Percentiles rank a stretch among this genome's conserved stretches.
These are phyloP conservation scores for Cutaneotrichosporon dermatis DNA, from an alignment of 1,284 basidiomycete species.

Conservation along the genomic window DNA sequence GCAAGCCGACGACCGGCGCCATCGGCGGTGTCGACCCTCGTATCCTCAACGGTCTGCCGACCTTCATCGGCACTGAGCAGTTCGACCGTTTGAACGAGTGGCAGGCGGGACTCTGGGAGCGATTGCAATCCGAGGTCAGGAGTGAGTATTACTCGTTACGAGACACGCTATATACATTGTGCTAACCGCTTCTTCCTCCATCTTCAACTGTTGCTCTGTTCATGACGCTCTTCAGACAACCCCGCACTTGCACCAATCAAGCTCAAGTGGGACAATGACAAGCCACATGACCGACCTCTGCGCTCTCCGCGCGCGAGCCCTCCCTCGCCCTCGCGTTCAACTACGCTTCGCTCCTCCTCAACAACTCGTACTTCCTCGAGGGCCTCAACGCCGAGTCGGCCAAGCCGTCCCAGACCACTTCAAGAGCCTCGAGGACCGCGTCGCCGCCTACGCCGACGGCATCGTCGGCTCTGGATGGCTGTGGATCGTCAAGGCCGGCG, in stretches of 20 bases:
- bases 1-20: constrained; percentile 3
- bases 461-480: constrained; percentile 59
- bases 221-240: constrained; percentile 27
- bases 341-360: constrained; percentile 85
- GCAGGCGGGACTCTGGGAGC: constrained; percentile 45
- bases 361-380: constrained; percentile 93
- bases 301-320: constrained; percentile 65
- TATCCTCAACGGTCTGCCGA: constrained; percentile 23
- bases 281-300: constrained; percentile 53
- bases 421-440: constrained; percentile 35
- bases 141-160: constrained; percentile 30
- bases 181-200: no score
- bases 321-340: constrained; percentile 74
- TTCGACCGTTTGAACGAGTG: constrained; percentile 40
- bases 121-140: constrained; percentile 42
- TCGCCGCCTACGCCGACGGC: constrained; percentile 45
- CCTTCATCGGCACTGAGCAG: constrained; percentile 34
- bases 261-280: constrained; percentile 42
- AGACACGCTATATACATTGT: no score
- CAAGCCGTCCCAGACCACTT: constrained; percentile 28
- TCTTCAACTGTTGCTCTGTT: no score
- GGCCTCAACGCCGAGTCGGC: constrained; percentile 36
- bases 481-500: constrained; percentile 54
- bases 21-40: constrained; percentile 34
- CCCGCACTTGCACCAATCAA: constrained; percentile 36